Evolutionary conservation across 2,329 filamentous ascomycete genomes (phyloP).

Genomic region (Lizonia empirigonia): DNA sequence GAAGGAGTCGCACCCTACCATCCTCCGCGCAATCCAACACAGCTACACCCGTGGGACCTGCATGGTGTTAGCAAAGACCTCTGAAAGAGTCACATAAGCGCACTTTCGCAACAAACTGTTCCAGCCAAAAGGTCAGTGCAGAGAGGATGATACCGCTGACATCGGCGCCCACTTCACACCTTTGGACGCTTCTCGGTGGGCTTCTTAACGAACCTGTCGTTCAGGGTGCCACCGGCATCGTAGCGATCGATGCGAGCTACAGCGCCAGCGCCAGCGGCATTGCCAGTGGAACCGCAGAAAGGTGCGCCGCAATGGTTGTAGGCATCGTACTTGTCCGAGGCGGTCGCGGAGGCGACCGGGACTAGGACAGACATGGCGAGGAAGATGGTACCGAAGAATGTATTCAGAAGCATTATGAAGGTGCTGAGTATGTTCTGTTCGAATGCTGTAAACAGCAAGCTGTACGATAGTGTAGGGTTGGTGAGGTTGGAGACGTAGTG

Average conservation of each 20-base stretch:
- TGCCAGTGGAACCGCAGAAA: neutral
- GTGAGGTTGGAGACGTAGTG: neutral
- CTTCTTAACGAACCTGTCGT: neutral
- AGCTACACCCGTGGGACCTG: neutral
- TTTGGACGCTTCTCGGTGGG: neutral
- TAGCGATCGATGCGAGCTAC: neutral
- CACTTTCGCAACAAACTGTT: neutral
- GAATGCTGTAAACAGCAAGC: neutral
- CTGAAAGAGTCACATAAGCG: neutral
- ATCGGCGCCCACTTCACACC: neutral
- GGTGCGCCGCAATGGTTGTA: conserved; percentile 2
- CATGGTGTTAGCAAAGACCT: neutral
- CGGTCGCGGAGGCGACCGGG: neutral
- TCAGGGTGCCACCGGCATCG: neutral
- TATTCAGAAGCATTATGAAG: neutral
- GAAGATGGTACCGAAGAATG: neutral
- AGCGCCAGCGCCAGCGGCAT: neutral
- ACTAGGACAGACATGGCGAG: neutral
- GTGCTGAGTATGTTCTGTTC: neutral
- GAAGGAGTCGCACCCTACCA: neutral
- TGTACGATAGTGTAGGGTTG: neutral
- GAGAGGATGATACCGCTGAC: neutral
- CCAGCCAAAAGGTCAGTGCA: neutral
- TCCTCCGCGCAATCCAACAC: neutral
- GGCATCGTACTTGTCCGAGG: neutral